These are phyloP conservation scores for Suillus brevipes DNA, from an alignment of 768 basidiomycete genomes.

Conservation along the genomic window DNA sequence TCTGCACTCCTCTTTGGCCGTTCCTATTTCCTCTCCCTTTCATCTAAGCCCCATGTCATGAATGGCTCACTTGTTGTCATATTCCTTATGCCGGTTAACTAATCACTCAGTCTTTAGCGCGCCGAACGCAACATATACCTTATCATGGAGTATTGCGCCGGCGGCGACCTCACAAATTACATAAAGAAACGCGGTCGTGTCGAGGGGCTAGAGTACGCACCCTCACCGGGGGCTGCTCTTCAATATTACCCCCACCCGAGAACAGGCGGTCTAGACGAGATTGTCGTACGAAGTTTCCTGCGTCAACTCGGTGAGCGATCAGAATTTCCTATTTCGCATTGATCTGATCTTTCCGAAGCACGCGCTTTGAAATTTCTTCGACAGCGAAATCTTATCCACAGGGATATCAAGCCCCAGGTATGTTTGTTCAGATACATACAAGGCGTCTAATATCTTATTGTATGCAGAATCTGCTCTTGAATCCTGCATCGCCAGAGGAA, in stretches of 20 bases:
- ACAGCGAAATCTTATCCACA: slow-evolving; percentile 86
- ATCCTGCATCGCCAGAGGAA: slow-evolving; percentile 77
- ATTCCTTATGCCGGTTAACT: slow-evolving; percentile 4
- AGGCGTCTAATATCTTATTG: slow-evolving; percentile 11
- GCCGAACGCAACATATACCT: slow-evolving; percentile 85
- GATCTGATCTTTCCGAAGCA: slow-evolving; percentile 44
- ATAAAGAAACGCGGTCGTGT: slow-evolving; percentile 97
- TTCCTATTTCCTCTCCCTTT: not conserved
- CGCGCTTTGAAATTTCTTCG: slow-evolving; percentile 92
- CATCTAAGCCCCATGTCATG: not conserved
- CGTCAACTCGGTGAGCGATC: slow-evolving; percentile 74
- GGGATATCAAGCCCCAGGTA: slow-evolving; percentile 96
- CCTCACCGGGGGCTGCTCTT: slow-evolving; percentile 63
- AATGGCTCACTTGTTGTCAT: not conserved
- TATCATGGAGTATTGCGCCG: slow-evolving; percentile 96
- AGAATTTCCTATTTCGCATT: not conserved
- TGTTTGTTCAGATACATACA: not conserved
- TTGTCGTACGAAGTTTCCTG: slow-evolving; percentile 88
- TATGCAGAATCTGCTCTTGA: slow-evolving; percentile 81
- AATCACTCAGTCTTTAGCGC: slow-evolving; percentile 42
- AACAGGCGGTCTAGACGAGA: slow-evolving; percentile 87
- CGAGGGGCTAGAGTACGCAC: slow-evolving; percentile 81
- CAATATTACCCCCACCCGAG: slow-evolving; percentile 91
- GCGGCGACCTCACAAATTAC: slow-evolving; percentile 93
- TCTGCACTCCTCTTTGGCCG: not conserved